These are phyloP conservation scores for Clonostachys chloroleuca DNA, from an alignment of 2,329 filamentous ascomycete genomes.

Conservation along the genomic window DNA sequence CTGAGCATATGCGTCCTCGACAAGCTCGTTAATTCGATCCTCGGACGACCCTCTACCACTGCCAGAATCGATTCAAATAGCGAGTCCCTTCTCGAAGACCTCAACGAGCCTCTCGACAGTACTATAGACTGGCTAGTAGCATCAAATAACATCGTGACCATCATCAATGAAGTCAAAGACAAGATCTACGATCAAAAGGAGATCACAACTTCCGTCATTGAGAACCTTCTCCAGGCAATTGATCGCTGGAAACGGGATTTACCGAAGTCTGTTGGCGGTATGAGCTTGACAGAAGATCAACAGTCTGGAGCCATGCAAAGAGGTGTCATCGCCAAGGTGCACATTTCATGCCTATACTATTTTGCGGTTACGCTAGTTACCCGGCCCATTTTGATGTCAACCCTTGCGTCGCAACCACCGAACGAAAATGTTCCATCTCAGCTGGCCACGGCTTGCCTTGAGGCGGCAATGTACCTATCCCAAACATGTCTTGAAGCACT, in stretches of 20 bases:
- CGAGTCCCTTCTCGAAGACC: slow-evolving; percentile 12
- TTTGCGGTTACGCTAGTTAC: slow-evolving; percentile 54
- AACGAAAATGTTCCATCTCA: slow-evolving; percentile 17
- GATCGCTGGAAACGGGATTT: slow-evolving; percentile 39
- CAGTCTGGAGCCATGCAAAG: slow-evolving; percentile 9
- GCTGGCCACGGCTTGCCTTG: slow-evolving; percentile 48
- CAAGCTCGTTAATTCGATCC: slow-evolving; percentile 28
- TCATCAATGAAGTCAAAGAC: slow-evolving; percentile 34
- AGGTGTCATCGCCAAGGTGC: slow-evolving; percentile 42
- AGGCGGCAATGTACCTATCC: slow-evolving; percentile 49
- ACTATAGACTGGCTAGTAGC: slow-evolving; percentile 25
- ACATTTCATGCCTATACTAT: slow-evolving; percentile 54
- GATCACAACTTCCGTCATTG: slow-evolving; percentile 36
- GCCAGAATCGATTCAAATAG: slow-evolving; percentile 18
- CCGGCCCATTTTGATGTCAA: slow-evolving; percentile 48
- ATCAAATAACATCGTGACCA: slow-evolving; percentile 32
- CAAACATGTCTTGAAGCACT: slow-evolving; percentile 47
- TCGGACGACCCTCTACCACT: slow-evolving; percentile 28
- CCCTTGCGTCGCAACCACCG: slow-evolving; percentile 31
- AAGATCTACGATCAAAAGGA: slow-evolving; percentile 18
- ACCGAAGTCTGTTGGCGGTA: slow-evolving; percentile 21
- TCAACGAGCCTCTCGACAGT: slow-evolving; percentile 10
- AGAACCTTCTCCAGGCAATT: slow-evolving; percentile 32
- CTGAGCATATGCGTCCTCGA: slow-evolving; percentile 30
- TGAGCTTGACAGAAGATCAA: slow-evolving; percentile 4